phyloP scores from a whole-genome alignment of 129 eudicot genomes.

The Lactuca saligna region DNA sequence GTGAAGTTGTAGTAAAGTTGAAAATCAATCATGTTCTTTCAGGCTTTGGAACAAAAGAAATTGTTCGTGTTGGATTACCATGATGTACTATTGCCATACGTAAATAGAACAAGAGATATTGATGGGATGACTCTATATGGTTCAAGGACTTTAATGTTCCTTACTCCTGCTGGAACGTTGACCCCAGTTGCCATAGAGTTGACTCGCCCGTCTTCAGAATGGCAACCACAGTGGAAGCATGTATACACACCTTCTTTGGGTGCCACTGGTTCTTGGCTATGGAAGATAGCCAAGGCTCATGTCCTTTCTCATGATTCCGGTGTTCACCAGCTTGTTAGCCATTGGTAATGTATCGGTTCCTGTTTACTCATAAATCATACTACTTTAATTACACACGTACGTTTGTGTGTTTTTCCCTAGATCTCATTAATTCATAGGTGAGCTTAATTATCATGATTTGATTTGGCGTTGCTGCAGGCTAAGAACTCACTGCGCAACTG shows the following conservation, averaged over 20 bases:
- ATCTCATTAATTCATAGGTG: neutral
- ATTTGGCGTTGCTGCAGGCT: constrained; percentile 19
- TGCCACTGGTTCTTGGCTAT: constrained; percentile 47
- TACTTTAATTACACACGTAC: too few relatives aligned
- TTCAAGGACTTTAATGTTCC: neutral
- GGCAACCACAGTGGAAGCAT: constrained; percentile 52
- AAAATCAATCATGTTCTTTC: constrained; percentile 19
- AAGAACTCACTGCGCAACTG: constrained; percentile 25
- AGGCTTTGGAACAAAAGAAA: neutral
- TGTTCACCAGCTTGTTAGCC: constrained; percentile 49
- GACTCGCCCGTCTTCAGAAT: constrained; percentile 39
- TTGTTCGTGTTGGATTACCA: neutral
- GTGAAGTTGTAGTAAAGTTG: too few relatives aligned
- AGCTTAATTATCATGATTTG: neutral
- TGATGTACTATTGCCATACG: neutral
- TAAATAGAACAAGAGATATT: neutral
- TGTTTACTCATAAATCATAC: too few relatives aligned
- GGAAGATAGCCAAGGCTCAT: constrained; percentile 59
- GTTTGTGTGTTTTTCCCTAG: neutral
- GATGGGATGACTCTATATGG: neutral
- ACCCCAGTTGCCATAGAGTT: neutral
- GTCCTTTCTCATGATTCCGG: constrained; percentile 63
- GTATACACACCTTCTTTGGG: constrained; percentile 34
- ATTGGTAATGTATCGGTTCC: neutral
- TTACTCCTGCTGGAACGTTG: neutral